Percentiles rank a stretch among this genome's conserved stretches.
Conservation (phyloP, 306 rosid species). For the Hippophae rhamnoides region DNA sequence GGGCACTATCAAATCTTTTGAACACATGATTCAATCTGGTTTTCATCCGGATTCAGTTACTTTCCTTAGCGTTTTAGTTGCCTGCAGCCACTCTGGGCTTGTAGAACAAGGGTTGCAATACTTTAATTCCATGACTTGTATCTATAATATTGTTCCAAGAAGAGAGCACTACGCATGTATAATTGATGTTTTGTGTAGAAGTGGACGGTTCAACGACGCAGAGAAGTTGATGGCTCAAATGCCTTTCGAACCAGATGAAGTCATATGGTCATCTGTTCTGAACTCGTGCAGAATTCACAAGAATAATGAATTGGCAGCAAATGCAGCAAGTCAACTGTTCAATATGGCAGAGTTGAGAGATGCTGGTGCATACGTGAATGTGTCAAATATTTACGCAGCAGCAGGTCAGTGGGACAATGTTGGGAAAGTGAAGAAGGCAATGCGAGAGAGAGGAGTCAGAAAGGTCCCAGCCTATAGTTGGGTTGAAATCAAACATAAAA, state of each 20-base stretch:
- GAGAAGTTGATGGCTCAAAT: conserved; percentile 58
- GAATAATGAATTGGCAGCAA: conserved; percentile 63
- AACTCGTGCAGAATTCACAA: conserved; percentile 81
- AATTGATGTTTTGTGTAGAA: conserved; percentile 68
- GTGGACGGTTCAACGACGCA: conserved; percentile 61
- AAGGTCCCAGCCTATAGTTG: conserved; percentile 76
- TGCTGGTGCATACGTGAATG: conserved; percentile 65
- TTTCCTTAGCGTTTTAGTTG: conserved; percentile 60
- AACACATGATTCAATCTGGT: conserved; percentile 66
- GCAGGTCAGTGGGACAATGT: conserved; percentile 82
- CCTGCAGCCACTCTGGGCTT: conserved; percentile 87
- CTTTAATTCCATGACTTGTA: conserved; percentile 51
- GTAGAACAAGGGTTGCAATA: conserved; percentile 61
- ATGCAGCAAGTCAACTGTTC: conserved; percentile 65
- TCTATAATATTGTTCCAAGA: conserved; percentile 46
- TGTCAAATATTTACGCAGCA: conserved; percentile 84
- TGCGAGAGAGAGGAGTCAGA: conserved; percentile 72
- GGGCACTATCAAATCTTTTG: conserved; percentile 47
- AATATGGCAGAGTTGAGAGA: conserved; percentile 56
- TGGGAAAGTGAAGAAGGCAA: conserved; percentile 66
- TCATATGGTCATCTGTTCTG: conserved; percentile 76
- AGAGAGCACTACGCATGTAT: conserved; percentile 71
- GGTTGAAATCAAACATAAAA: conserved; percentile 66
- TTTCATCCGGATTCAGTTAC: conserved; percentile 70
- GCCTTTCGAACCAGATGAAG: conserved; percentile 78